phyloP scores from a whole-genome alignment of 2,329 filamentous ascomycete species.

The Immersiporthe knoxdaviesiana region DNA sequence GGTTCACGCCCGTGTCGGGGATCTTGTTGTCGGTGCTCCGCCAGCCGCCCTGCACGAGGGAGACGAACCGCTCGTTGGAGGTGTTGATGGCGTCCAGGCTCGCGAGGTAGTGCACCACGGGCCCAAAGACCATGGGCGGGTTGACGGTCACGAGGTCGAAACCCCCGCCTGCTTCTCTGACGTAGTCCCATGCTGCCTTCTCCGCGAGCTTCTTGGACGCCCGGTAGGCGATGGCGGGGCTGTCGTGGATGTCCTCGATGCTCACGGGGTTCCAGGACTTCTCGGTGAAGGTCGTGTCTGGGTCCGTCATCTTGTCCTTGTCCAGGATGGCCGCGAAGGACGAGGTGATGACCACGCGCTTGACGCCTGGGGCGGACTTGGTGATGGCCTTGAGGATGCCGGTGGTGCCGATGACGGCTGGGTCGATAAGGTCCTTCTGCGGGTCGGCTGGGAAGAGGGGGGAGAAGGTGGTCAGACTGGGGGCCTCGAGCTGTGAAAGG shows the following conservation, averaged over 20 bases:
- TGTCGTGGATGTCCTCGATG: conserved; percentile 46
- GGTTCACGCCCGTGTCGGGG: conserved; percentile 44
- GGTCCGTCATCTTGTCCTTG: conserved; percentile 42
- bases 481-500: neutral
- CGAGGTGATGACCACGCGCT: conserved; percentile 68
- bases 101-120: conserved; percentile 52
- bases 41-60: conserved; percentile 55
- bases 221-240: conserved; percentile 51
- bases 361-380: conserved; percentile 60
- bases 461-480: neutral
- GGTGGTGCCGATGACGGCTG: conserved; percentile 63
- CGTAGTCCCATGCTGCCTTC: conserved; percentile 56
- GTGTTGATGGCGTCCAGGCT: conserved; percentile 55
- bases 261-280: conserved; percentile 58
- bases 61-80: conserved; percentile 56
- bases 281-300: conserved; percentile 48
- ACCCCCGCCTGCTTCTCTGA: conserved; percentile 45
- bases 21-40: conserved; percentile 41
- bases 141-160: conserved; percentile 59
- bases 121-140: conserved; percentile 60
- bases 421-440: conserved; percentile 58
- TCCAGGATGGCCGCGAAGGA: conserved; percentile 59
- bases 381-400: conserved; percentile 74
- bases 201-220: conserved; percentile 59
- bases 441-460: conserved; percentile 44